phyloP scores from a whole-genome alignment of 2,329 filamentous ascomycete genomes.

The Epichloe typhina region DNA sequence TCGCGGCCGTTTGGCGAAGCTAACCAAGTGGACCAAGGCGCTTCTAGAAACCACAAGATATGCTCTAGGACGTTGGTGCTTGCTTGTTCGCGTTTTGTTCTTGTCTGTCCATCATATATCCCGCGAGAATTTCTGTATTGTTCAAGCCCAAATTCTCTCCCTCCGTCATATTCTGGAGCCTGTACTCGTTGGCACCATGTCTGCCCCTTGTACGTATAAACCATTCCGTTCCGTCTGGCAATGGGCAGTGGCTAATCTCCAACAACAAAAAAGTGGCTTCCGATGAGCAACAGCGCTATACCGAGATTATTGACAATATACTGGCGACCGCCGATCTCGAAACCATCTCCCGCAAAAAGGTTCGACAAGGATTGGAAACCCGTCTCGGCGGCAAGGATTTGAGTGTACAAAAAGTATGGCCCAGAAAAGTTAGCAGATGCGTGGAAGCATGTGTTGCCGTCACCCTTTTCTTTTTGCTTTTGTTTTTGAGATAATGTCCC shows the following conservation, averaged over 20 bases:
- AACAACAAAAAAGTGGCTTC: slow-evolving; percentile 27
- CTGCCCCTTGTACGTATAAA: slow-evolving; percentile 12
- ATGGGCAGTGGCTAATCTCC: not conserved
- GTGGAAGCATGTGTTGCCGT: too few relatives aligned
- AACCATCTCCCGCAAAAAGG: slow-evolving; percentile 51
- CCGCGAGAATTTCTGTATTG: not conserved
- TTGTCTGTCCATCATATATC: not conserved
- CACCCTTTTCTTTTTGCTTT: not conserved
- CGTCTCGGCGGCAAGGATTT: slow-evolving; percentile 44
- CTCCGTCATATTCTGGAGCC: not conserved
- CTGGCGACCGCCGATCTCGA: slow-evolving; percentile 44
- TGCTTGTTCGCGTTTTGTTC: not conserved
- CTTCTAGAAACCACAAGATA: slow-evolving; percentile 4
- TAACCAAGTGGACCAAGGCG: not conserved
- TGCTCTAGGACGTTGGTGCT: slow-evolving; percentile 6
- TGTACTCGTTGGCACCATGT: slow-evolving; percentile 9
- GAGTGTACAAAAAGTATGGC: slow-evolving; percentile 38
- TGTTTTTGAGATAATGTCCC: not conserved
- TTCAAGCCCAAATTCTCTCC: not conserved
- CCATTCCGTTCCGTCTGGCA: not conserved
- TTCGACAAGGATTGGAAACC: slow-evolving; percentile 42
- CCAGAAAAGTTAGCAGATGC: too few relatives aligned
- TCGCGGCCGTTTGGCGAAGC: not conserved
- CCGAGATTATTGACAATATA: slow-evolving; percentile 46
- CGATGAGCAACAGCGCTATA: slow-evolving; percentile 40